A percentile compares a stretch with the other conserved stretches of the same genome.
These are phyloP conservation scores for Chalara sp. DNA, from an alignment of 2,329 filamentous ascomycete genomes.

Conservation along the genomic window DNA sequence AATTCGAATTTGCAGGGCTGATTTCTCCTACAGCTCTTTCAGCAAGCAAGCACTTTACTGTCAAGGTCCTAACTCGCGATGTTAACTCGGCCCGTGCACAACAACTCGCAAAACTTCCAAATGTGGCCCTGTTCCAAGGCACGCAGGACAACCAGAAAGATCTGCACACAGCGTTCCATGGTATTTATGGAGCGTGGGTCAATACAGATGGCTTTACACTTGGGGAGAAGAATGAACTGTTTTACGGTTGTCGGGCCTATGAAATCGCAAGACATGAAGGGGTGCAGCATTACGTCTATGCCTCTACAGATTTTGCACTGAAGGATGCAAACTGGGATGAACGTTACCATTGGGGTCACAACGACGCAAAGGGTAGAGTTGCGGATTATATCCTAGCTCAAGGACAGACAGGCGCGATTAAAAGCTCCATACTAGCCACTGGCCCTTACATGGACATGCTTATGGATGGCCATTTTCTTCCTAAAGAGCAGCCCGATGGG, in stretches of 20 bases:
- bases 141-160: background rate
- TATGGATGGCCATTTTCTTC: too few species aligned
- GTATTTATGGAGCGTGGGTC: background rate
- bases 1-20: background rate
- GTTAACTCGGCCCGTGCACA: background rate
- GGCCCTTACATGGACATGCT: too few species aligned
- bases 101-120: background rate
- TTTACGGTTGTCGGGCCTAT: background rate
- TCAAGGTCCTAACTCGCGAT: background rate
- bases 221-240: background rate
- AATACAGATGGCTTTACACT: background rate
- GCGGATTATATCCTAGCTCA: background rate
- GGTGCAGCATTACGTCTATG: background rate
- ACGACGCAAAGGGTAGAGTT: background rate
- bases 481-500: too few species aligned
- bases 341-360: background rate
- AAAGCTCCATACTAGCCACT: background rate
- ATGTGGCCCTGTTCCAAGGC: background rate
- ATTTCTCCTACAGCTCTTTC: background rate
- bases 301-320: background rate
- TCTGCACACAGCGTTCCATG: background rate
- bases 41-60: background rate
- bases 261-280: background rate
- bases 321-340: background rate
- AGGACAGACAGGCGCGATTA: background rate